phyloP scores from a whole-genome alignment of 805 yeast species.

The Pichia heedii region DNA sequence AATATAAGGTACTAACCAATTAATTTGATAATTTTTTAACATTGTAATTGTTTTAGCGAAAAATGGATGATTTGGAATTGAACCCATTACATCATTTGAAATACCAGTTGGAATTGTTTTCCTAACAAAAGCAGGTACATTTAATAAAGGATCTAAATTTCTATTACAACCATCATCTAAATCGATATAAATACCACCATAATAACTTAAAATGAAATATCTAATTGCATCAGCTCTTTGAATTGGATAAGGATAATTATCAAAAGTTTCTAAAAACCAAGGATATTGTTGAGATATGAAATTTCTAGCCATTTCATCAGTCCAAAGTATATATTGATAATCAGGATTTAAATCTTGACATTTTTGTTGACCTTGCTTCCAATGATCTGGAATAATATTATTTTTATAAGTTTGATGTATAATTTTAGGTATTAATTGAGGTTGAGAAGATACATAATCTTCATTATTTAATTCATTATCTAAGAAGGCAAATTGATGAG shows the following conservation, averaged over 20 bases:
- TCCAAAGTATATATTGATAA: constrained; percentile 83
- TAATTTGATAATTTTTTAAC: constrained; percentile 52
- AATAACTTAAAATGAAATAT: constrained; percentile 73
- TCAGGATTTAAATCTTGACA: constrained; percentile 80
- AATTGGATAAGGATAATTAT: constrained; percentile 68
- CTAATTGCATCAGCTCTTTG: constrained; percentile 88
- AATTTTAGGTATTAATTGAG: constrained; percentile 71
- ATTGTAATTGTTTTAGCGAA: constrained; percentile 61
- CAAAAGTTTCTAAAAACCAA: constrained; percentile 80
- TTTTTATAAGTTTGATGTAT: constrained; percentile 92
- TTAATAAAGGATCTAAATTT: constrained; percentile 68
- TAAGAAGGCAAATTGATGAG: constrained; percentile 52
- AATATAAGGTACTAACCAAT: constrained; percentile 80
- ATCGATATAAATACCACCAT: constrained; percentile 87
- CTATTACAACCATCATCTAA: constrained; percentile 83
- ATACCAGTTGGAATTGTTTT: constrained; percentile 87
- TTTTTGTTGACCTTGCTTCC: constrained; percentile 70
- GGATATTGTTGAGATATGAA: constrained; percentile 74
- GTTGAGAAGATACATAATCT: constrained; percentile 20
- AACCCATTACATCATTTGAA: constrained; percentile 88
- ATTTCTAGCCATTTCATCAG: constrained; percentile 72
- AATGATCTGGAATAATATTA: constrained; percentile 63
- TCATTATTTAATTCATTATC: constrained; percentile 52
- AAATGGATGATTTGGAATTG: constrained; percentile 81
- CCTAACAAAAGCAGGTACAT: constrained; percentile 78